phyloP scores from a whole-genome alignment of 2,329 filamentous ascomycete genomes.

The Colletotrichum falcatum region DNA sequence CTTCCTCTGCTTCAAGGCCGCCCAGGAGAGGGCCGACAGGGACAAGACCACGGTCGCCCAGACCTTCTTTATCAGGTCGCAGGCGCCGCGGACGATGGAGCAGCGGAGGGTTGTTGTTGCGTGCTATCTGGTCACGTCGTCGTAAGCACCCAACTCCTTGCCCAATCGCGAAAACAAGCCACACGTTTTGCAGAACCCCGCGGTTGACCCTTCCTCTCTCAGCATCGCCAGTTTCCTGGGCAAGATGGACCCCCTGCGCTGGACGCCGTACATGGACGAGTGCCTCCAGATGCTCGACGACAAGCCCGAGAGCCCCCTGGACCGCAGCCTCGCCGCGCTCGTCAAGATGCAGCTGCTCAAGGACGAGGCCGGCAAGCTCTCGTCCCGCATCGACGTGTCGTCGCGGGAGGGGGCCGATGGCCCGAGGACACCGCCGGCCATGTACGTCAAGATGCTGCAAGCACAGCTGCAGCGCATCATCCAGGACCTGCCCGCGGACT shows the following conservation, averaged over 20 bases:
- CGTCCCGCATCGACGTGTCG: constrained; percentile 41
- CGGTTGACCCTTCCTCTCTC: background rate
- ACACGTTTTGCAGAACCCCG: background rate
- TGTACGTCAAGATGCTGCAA: constrained; percentile 49
- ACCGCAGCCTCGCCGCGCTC: constrained; percentile 58
- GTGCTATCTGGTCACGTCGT: constrained; percentile 33
- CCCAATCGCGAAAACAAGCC: background rate
- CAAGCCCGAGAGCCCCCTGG: constrained; percentile 57
- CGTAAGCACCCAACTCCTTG: background rate
- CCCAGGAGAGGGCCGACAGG: constrained; percentile 21
- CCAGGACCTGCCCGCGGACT: constrained; percentile 42
- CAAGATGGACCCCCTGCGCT: constrained; percentile 59
- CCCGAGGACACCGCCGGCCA: constrained; percentile 40
- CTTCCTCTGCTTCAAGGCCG: constrained; percentile 37
- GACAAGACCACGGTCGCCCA: constrained; percentile 15
- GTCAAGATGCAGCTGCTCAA: constrained; percentile 52
- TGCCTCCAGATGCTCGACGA: constrained; percentile 57
- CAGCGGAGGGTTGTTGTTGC: constrained; percentile 43
- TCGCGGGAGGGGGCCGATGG: background rate
- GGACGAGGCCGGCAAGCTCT: constrained; percentile 46
- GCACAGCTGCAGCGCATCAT: constrained; percentile 46
- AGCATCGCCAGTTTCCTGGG: constrained; percentile 44
- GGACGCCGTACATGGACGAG: constrained; percentile 68
- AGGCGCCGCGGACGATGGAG: constrained; percentile 42
- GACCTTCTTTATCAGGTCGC: background rate